phyloP scores from a whole-genome alignment of 2,329 filamentous ascomycete species.

The Exserohilum rostratum region DNA sequence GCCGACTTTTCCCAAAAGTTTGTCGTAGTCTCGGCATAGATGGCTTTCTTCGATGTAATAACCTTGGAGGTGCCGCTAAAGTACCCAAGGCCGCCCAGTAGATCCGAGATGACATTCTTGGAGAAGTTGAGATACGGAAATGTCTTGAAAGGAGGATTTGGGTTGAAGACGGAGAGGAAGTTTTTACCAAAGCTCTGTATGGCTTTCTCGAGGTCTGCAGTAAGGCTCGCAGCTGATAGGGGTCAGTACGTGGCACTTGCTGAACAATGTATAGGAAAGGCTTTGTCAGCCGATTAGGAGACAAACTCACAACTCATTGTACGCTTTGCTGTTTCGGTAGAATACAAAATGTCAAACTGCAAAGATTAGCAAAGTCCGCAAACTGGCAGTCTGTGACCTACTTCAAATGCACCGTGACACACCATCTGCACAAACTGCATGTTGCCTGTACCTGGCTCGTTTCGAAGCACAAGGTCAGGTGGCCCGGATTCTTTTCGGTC shows the following conservation, averaged over 20 bases:
- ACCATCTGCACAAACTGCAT: slow-evolving; percentile 86
- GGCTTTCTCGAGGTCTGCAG: slow-evolving; percentile 67
- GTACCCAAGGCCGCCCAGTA: slow-evolving; percentile 90
- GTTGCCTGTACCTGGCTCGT: slow-evolving; percentile 74
- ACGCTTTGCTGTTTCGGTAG: slow-evolving; percentile 70
- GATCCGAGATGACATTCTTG: slow-evolving; percentile 86
- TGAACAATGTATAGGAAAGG: too few species aligned
- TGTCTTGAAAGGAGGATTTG: slow-evolving; percentile 75
- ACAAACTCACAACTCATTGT: slow-evolving; percentile 56
- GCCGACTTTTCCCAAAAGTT: slow-evolving; percentile 92
- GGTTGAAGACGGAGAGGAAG: slow-evolving; percentile 72
- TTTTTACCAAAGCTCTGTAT: slow-evolving; percentile 72
- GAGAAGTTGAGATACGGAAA: slow-evolving; percentile 76
- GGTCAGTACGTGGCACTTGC: slow-evolving; percentile 14
- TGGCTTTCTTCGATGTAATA: slow-evolving; percentile 82
- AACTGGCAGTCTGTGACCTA: slow-evolving; percentile 27
- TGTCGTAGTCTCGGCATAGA: slow-evolving; percentile 92
- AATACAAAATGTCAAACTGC: slow-evolving; percentile 87
- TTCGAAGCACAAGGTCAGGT: slow-evolving; percentile 58
- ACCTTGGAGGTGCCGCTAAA: slow-evolving; percentile 86
- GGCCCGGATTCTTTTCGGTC: slow-evolving; percentile 17
- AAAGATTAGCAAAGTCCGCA: slow-evolving; percentile 1
- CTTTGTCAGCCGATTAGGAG: background rate
- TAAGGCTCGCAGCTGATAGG: slow-evolving; percentile 62
- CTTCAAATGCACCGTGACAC: slow-evolving; percentile 81